These are phyloP conservation scores for Jackrogersella minutella DNA, from an alignment of 495 filamentous ascomycete species.

Conservation along the genomic window DNA sequence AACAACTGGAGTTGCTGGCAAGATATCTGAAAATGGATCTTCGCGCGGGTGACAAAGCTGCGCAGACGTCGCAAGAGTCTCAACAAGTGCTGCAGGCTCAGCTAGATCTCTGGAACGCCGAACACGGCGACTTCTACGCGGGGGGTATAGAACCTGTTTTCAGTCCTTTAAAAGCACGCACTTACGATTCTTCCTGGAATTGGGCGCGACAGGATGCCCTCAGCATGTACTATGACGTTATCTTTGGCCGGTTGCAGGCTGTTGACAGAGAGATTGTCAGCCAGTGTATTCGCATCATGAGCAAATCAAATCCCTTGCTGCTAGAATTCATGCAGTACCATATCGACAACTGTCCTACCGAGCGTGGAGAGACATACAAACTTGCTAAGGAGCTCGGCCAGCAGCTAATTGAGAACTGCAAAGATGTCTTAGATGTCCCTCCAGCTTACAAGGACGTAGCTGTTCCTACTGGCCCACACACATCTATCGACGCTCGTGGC, in stretches of 20 bases:
- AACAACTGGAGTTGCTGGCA: constrained; percentile 93
- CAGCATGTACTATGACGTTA: constrained; percentile 99
- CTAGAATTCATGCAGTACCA: constrained; percentile 99
- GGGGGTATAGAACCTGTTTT: constrained; percentile 94
- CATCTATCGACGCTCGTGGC: constrained; percentile 86
- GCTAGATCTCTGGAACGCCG: constrained; percentile 90
- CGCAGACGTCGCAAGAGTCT: constrained; percentile 81
- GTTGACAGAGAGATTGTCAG: constrained; percentile 98
- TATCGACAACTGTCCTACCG: constrained; percentile 97
- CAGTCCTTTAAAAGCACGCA: constrained; percentile 88
- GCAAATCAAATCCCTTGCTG: constrained; percentile 92
- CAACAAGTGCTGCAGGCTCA: constrained; percentile 87
- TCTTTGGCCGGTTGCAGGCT: constrained; percentile 90
- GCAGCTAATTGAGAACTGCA: constrained; percentile 97
- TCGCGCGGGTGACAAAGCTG: constrained; percentile 92
- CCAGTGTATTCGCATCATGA: constrained; percentile 99
- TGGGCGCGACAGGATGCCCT: constrained; percentile 98
- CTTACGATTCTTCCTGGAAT: constrained; percentile 99
- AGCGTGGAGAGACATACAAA: constrained; percentile 95
- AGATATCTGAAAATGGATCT: constrained; percentile 97
- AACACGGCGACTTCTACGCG: constrained; percentile 97
- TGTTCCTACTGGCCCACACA: constrained; percentile 88
- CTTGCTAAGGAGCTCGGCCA: constrained; percentile 95
- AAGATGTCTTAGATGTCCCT: constrained; percentile 80
- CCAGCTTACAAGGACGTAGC: constrained; percentile 96